These are phyloP conservation scores for Candida dendrica DNA, from an alignment of 805 yeast species.

Conservation along the genomic window DNA sequence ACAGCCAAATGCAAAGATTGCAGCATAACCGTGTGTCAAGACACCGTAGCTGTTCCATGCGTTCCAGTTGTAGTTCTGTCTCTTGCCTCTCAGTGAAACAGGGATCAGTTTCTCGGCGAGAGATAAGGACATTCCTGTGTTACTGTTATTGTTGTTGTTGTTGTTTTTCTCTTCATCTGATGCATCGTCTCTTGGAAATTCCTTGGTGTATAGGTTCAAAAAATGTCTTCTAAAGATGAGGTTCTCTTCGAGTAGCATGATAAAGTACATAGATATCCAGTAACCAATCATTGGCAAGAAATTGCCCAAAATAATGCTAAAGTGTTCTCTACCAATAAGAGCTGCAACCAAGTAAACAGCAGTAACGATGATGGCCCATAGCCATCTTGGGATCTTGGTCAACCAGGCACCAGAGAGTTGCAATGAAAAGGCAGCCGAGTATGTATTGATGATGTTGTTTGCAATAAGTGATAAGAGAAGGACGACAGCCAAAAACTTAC, in stretches of 20 bases:
- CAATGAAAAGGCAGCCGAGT: constrained; percentile 74
- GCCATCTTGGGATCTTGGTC: constrained; percentile 69
- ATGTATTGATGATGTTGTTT: constrained; percentile 74
- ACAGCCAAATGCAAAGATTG: constrained; percentile 51
- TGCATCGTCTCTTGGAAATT: constrained; percentile 25
- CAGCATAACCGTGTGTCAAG: constrained; percentile 68
- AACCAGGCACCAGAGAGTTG: constrained; percentile 53
- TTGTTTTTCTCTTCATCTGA: constrained; percentile 2
- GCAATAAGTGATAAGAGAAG: constrained; percentile 71
- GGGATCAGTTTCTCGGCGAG: not conserved
- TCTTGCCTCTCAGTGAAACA: constrained; percentile 15
- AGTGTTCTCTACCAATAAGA: constrained; percentile 66
- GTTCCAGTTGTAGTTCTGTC: constrained; percentile 59
- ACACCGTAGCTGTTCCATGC: constrained; percentile 59
- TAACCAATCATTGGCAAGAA: constrained; percentile 89
- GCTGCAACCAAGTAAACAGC: constrained; percentile 62
- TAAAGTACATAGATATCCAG: constrained; percentile 80
- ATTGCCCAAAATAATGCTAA: constrained; percentile 66
- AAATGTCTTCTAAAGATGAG: constrained; percentile 51
- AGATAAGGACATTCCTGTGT: constrained; percentile 2
- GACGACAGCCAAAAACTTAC: constrained; percentile 65
- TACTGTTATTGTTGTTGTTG: no score
- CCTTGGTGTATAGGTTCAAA: constrained; percentile 35
- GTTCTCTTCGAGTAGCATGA: constrained; percentile 68
- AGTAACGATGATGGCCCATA: constrained; percentile 60